Conservation (phyloP, 768 basidiomycete genomes). For the Dacryopinax spathularia region DNA sequence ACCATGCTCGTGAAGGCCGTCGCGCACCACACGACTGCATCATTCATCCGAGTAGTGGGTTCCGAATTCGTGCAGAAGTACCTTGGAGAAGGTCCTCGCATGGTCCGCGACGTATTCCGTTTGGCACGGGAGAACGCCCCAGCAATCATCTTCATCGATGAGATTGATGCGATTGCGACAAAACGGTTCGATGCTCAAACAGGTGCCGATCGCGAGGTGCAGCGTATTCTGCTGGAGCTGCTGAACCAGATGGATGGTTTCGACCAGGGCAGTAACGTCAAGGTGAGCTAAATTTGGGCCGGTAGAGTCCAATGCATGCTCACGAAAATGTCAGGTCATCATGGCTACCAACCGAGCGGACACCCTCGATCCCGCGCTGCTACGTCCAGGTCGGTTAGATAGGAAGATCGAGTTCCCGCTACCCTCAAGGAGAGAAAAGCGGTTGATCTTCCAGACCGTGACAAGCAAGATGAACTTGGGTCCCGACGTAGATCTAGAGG, state of each 20-base stretch:
- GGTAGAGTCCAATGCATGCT: not conserved
- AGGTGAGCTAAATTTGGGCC: slow-evolving; percentile 40
- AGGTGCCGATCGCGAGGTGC: slow-evolving; percentile 96
- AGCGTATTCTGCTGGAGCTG: slow-evolving; percentile 91
- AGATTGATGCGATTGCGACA: slow-evolving; percentile 96
- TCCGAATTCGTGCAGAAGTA: slow-evolving; percentile 99
- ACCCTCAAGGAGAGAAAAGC: slow-evolving; percentile 86
- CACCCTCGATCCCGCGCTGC: slow-evolving; percentile 90
- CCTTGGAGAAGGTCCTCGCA: slow-evolving; percentile 95
- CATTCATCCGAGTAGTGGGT: slow-evolving; percentile 96
- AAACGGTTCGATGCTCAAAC: slow-evolving; percentile 99
- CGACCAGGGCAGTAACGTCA: slow-evolving; percentile 96
- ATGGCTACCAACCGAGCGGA: slow-evolving; percentile 99
- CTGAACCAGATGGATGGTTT: slow-evolving; percentile 99
- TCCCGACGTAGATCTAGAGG: slow-evolving; percentile 94
- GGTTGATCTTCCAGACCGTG: slow-evolving; percentile 94
- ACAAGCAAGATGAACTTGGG: slow-evolving; percentile 96
- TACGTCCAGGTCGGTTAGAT: slow-evolving; percentile 94
- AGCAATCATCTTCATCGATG: slow-evolving; percentile 98
- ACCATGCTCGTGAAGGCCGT: slow-evolving; percentile 99
- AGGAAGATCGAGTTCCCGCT: slow-evolving; percentile 97
- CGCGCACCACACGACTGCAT: slow-evolving; percentile 89
- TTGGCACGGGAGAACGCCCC: slow-evolving; percentile 94
- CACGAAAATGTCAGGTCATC: slow-evolving; percentile 53
- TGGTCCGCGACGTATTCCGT: slow-evolving; percentile 99